phyloP scores from a whole-genome alignment of 805 yeast genomes.

The Saccharomyces eubayanus region DNA sequence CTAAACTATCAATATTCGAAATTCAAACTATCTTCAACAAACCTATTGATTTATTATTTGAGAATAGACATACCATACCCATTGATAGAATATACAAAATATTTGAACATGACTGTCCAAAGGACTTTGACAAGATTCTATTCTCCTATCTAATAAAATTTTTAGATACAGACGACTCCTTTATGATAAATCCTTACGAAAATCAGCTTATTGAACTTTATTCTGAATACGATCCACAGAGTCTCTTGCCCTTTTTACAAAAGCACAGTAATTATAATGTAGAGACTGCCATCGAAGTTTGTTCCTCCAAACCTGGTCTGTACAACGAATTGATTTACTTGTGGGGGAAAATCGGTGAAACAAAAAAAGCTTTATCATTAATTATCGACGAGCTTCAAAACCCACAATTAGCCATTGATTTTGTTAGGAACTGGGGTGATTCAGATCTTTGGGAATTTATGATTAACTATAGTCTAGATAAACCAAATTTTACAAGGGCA shows the following conservation, averaged over 20 bases:
- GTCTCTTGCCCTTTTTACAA: constrained; percentile 54
- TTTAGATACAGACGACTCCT: constrained; percentile 42
- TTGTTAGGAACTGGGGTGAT: constrained; percentile 63
- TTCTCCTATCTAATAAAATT: constrained; percentile 60
- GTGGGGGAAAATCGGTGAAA: constrained; percentile 75
- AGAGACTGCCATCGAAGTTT: constrained; percentile 57
- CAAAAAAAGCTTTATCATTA: constrained; percentile 61
- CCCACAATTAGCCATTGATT: constrained; percentile 71
- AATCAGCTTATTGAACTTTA: constrained; percentile 58
- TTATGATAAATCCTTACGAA: constrained; percentile 49
- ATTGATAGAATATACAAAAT: constrained; percentile 44
- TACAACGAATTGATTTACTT: constrained; percentile 72
- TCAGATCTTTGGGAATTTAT: constrained; percentile 74
- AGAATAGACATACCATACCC: constrained; percentile 54
- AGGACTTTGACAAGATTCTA: constrained; percentile 41
- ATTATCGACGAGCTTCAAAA: constrained; percentile 73
- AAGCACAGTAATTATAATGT: constrained; percentile 56
- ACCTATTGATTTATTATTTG: constrained; percentile 48
- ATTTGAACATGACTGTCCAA: constrained; percentile 30
- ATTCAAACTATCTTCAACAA: constrained; percentile 36
- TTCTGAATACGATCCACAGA: constrained; percentile 47
- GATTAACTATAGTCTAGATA: constrained; percentile 57
- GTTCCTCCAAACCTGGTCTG: constrained; percentile 37
- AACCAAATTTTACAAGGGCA: constrained; percentile 70
- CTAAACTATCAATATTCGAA: constrained; percentile 35